phyloP scores from a whole-genome alignment of 1,284 basidiomycete species.

The Cystobasidium pallidum region DNA sequence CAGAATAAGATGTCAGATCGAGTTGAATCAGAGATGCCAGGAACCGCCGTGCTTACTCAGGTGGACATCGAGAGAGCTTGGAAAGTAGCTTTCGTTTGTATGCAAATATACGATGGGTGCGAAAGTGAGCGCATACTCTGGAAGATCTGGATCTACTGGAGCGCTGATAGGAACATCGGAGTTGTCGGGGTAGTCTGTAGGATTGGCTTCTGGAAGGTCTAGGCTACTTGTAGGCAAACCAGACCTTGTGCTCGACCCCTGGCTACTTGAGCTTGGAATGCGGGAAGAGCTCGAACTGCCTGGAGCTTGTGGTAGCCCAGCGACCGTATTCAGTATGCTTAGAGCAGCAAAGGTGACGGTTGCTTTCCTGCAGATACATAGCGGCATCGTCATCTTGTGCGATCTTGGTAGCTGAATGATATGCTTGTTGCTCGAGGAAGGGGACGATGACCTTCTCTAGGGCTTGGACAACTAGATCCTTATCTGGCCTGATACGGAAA shows the following conservation, averaged over 20 bases:
- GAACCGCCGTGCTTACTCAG: conserved; percentile 20
- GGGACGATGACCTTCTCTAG: not conserved
- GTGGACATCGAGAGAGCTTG: conserved; percentile 43
- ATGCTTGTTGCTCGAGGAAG: too few relatives aligned
- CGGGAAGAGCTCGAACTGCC: conserved; percentile 20
- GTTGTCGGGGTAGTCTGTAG: conserved; percentile 12
- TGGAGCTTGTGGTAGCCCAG: conserved; percentile 7
- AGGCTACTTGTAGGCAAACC: conserved; percentile 3
- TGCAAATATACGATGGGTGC: conserved; percentile 47
- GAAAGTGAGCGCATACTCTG: conserved; percentile 45
- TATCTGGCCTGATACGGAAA: not conserved
- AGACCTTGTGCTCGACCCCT: conserved; percentile 1
- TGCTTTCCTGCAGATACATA: conserved; percentile 1
- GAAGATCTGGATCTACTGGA: conserved; percentile 35
- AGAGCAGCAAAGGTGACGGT: not conserved
- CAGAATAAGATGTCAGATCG: not conserved
- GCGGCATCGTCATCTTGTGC: not conserved
- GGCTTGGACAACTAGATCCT: not conserved
- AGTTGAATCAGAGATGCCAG: not conserved
- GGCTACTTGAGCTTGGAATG: not conserved
- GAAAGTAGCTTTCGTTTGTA: conserved; percentile 47
- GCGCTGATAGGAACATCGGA: conserved; percentile 14
- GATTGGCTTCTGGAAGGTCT: conserved; percentile 17
- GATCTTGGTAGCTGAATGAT: not conserved
- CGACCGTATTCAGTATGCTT: not conserved